Percentiles rank a stretch among this genome's conserved stretches.
Evolutionary conservation across 139 green algal species (phyloP).

Genomic region (Chlorella sorokiniana): DNA sequence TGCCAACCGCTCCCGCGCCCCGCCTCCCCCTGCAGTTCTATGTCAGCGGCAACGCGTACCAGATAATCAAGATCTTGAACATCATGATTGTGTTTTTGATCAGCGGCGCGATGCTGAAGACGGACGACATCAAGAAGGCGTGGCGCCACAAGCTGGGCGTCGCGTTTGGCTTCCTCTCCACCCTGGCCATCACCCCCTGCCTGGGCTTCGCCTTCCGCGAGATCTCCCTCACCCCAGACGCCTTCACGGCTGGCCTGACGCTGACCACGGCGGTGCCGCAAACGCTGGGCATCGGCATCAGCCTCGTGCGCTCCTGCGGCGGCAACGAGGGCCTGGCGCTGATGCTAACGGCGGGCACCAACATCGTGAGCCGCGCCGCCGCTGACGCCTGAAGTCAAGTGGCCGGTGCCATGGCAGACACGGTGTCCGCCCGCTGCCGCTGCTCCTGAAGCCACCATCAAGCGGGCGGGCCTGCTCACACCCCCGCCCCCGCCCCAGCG

Average conservation of each 20-base stretch:
- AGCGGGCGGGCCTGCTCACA: no score
- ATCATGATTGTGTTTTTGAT: constrained; percentile 71
- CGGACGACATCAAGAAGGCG: constrained; percentile 62
- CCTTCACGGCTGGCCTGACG: constrained; percentile 76
- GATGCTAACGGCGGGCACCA: constrained; percentile 77
- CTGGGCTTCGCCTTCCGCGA: constrained; percentile 68
- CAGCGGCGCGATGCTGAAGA: constrained; percentile 75
- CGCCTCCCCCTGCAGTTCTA: background rate
- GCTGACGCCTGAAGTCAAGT: no score
- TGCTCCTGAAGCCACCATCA: no score
- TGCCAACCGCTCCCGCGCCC: background rate
- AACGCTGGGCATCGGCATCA: constrained; percentile 78
- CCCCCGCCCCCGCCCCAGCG: background rate
- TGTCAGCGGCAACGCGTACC: background rate
- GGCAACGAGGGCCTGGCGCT: constrained; percentile 83
- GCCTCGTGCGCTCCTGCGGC: constrained; percentile 52
- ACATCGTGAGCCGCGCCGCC: constrained; percentile 62
- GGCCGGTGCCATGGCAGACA: no score
- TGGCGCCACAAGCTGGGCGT: constrained; percentile 56
- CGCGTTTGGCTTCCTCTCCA: constrained; percentile 60
- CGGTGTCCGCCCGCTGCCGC: no score
- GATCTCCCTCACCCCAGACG: constrained; percentile 57
- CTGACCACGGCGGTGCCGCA: constrained; percentile 85
- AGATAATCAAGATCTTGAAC: constrained; percentile 36
- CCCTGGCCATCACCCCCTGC: constrained; percentile 69